Base-by-base conservation (phyloP, 164 flowering plant species). In the Vitis labrusca region DNA sequence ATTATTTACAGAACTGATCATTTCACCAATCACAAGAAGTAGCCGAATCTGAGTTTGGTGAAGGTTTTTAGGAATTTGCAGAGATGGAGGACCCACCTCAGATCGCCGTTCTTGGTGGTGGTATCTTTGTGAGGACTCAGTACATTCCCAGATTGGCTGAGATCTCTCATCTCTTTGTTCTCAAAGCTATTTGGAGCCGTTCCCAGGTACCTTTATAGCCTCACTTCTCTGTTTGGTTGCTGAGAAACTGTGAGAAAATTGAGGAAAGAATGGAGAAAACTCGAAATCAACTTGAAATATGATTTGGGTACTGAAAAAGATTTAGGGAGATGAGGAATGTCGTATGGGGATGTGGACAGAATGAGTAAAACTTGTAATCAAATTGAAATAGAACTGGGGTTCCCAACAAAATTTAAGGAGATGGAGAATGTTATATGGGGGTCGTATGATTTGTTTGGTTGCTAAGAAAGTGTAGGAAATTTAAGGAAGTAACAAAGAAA, bases 81-180 rank as follows among this genome's bases (percentile, higher is more conserved):
- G 57, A 59, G 48, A 81, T 79, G 86, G 73, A 50, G 32, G 58
- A 72, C 59, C 79, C 64, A 57, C 89, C 97, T n/a, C 83, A 82
- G 74, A 90, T 94, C 67, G 96, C 96, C 14, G 79, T 92, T 62
- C 73, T 90, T 12, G 98, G 98, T 47, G 97, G 92, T 23, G 98
- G 98, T 6, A 92, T 82, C 66, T 94, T 91, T 71, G 97, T 89
- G 16, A 87, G 75, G 64, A 85, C 83, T 29, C 90, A 88, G 63
- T 94, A 92, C 81, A 85, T 94, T 69, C 97, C 98, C 13, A 76
- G 93, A 69, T 81, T 94, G 30, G 81, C 85, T n/a, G 98, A 94
- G 79, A 86, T 90, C 59, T 81, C 98, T 59, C 67, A 91, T 66
- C 79, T 88, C 44, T 65, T 94, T 52, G 37, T 70, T 65, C 74